These are phyloP conservation scores for Thuja plicata DNA, from an alignment of 83 land plant species.

Conservation along the genomic window DNA sequence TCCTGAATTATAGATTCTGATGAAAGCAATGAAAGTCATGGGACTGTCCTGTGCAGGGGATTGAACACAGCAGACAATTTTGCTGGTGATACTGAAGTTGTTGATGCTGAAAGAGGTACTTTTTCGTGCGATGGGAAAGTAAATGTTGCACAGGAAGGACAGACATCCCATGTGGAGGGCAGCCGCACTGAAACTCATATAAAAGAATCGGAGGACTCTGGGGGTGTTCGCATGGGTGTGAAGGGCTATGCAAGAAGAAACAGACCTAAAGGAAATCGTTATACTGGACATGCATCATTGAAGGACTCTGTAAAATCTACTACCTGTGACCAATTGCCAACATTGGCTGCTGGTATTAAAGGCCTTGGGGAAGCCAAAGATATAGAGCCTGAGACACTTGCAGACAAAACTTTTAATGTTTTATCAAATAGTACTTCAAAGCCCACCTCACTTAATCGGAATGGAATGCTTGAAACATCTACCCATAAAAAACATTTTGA, in stretches of 20 bases:
- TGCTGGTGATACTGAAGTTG: constrained; percentile 54
- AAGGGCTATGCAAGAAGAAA: constrained; percentile 74
- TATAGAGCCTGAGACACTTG: constrained; percentile 4
- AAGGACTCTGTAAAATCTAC: constrained; percentile 19
- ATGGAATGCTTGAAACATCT: constrained; percentile 9
- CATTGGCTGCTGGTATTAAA: constrained; percentile 11
- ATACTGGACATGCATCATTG: constrained; percentile 31
- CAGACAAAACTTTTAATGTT: background rate
- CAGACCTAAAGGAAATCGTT: constrained; percentile 54
- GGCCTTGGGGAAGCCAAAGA: constrained; percentile 28
- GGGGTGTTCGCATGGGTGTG: constrained; percentile 38
- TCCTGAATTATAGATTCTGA: constrained; percentile 69
- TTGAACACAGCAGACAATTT: constrained; percentile 66
- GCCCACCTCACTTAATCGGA: constrained; percentile 10
- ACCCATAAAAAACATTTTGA: constrained; percentile 15
- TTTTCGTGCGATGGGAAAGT: constrained; percentile 21
- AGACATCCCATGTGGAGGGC: constrained; percentile 32
- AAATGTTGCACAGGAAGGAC: constrained; percentile 33
- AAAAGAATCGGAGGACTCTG: constrained; percentile 59
- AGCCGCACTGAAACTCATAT: constrained; percentile 24
- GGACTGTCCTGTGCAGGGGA: constrained; percentile 33
- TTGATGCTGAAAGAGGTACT: constrained; percentile 32
- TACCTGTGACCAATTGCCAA: constrained; percentile 21
- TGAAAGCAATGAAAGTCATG: constrained; percentile 68
- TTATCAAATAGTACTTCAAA: constrained; percentile 1